A percentile compares a stretch with the other conserved stretches of the same genome.
Evolutionary conservation across 2,329 filamentous ascomycete species (phyloP).

Genomic region (Neobulgaria alba): DNA sequence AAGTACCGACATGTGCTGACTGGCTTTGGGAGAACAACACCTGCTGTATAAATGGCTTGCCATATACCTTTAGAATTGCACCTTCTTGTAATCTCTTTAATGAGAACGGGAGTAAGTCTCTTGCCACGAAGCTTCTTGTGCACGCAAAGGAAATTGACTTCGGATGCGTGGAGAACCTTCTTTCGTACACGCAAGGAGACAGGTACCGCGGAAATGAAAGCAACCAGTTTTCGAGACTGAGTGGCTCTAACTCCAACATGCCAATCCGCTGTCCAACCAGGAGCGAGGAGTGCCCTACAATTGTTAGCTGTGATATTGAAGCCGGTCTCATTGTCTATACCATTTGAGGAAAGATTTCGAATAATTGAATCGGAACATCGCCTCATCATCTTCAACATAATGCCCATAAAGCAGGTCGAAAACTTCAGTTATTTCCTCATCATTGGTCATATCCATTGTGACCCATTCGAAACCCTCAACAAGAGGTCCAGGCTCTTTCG

Average conservation of each 20-base stretch:
- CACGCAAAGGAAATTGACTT: constrained; percentile 97
- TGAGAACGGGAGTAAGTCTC: constrained; percentile 84
- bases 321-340: no score
- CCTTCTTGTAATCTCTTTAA: constrained; percentile 92
- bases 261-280: constrained; percentile 90
- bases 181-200: constrained; percentile 73
- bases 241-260: constrained; percentile 86
- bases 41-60: constrained; percentile 94
- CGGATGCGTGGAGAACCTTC: constrained; percentile 67
- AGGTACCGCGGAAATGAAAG: constrained; percentile 92
- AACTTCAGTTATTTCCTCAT: constrained; percentile 75
- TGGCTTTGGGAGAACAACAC: constrained; percentile 82
- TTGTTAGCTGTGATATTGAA: not conserved
- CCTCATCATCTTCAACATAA: constrained; percentile 95
- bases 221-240: constrained; percentile 78
- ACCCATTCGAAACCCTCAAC: constrained; percentile 90
- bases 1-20: constrained; percentile 93
- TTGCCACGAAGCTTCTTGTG: constrained; percentile 97
- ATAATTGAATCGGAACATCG: constrained; percentile 97
- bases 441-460: constrained; percentile 74
- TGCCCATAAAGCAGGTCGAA: constrained; percentile 87
- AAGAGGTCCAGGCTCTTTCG: constrained; percentile 67
- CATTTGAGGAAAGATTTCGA: constrained; percentile 82
- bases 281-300: constrained; percentile 66
- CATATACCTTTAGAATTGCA: constrained; percentile 82